Percentiles rank a stretch among this genome's conserved stretches.
Conservation (phyloP, 1,284 basidiomycete genomes). For the Fomitopsis betulina region DNA sequence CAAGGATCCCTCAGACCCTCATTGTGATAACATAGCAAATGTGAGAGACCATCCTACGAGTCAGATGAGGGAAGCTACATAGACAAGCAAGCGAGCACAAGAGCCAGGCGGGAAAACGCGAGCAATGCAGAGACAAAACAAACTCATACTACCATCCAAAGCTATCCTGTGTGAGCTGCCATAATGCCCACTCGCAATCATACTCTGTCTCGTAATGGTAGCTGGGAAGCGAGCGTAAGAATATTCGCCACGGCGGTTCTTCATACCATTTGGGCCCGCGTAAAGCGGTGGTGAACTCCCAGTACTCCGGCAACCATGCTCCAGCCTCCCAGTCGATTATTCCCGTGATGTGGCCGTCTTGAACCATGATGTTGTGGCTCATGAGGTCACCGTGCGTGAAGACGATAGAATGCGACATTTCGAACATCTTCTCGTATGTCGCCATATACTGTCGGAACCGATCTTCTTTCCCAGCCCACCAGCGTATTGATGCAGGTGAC, state of each 20-base stretch:
- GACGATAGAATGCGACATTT: slow-evolving; percentile 9
- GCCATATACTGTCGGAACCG: background rate
- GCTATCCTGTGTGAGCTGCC: background rate
- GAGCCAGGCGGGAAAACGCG: no score
- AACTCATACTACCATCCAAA: no score
- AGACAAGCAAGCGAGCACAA: no score
- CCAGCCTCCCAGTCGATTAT: slow-evolving; percentile 8
- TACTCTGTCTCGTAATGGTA: background rate
- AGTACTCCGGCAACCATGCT: slow-evolving; percentile 6
- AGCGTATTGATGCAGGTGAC: background rate
- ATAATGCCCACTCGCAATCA: background rate
- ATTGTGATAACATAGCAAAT: no score
- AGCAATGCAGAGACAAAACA: background rate
- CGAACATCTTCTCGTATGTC: slow-evolving; percentile 3
- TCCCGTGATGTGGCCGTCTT: slow-evolving; percentile 4
- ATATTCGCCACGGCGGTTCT: background rate
- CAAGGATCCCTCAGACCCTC: no score
- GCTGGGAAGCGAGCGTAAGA: background rate
- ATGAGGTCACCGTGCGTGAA: slow-evolving; percentile 10
- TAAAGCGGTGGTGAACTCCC: background rate
- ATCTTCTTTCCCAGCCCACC: background rate
- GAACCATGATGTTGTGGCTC: slow-evolving; percentile 5
- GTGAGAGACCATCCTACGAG: no score
- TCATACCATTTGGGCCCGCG: background rate
- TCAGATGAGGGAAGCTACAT: no score